Evolutionary conservation across 1,284 basidiomycete species (phyloP).

Genomic region (Tylopilus sp.): DNA sequence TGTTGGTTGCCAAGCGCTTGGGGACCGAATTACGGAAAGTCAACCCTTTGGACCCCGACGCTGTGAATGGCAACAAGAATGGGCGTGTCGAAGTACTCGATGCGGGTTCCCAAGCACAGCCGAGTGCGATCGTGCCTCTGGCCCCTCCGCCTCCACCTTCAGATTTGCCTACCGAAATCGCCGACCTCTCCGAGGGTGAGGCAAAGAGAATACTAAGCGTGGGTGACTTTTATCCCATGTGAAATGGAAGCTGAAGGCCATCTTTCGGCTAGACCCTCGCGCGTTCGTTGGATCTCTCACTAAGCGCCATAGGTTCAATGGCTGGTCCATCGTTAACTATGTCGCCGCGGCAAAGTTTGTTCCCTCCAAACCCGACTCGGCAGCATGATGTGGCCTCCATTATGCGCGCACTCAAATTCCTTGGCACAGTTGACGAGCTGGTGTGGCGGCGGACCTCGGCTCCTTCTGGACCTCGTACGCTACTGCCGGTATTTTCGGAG

Average conservation of each 20-base stretch:
- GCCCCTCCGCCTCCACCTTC: neutral
- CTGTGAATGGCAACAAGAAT: neutral
- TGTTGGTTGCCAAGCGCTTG: constrained; percentile 14
- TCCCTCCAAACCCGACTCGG: neutral
- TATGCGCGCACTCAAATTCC: constrained; percentile 22
- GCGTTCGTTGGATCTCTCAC: constrained; percentile 15
- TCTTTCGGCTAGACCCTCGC: constrained; percentile 11
- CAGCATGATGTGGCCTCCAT: constrained; percentile 25
- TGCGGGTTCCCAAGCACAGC: neutral
- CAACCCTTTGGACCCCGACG: neutral
- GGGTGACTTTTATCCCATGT: constrained; percentile 1
- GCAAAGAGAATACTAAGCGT: constrained; percentile 23
- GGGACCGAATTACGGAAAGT: constrained; percentile 7
- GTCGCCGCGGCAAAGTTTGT: neutral
- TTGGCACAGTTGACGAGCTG: constrained; percentile 27
- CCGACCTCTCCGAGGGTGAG: constrained; percentile 20
- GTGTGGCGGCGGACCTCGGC: constrained; percentile 26
- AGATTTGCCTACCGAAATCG: constrained; percentile 15
- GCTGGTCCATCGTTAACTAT: neutral
- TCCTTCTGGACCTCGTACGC: constrained; percentile 12
- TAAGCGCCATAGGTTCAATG: neutral
- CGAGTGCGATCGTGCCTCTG: neutral
- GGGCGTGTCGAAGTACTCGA: neutral
- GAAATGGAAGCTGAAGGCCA: neutral
- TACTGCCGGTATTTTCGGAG: constrained; percentile 24